These are phyloP conservation scores for Hansfordia pulvinata DNA, from an alignment of 2,329 filamentous ascomycete species.

Conservation along the genomic window DNA sequence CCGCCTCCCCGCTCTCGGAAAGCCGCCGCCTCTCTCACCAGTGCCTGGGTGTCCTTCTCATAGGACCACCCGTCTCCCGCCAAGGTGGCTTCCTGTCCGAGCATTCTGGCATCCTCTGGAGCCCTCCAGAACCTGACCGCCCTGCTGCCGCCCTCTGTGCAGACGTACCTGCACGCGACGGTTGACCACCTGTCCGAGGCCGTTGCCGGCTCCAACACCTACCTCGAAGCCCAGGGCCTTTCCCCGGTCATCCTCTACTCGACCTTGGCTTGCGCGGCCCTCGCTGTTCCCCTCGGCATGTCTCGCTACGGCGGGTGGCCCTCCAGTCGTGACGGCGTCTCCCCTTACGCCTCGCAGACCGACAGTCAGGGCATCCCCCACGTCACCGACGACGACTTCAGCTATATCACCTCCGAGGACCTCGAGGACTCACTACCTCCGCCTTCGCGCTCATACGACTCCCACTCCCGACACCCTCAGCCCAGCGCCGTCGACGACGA, in stretches of 20 bases:
- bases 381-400: conserved; percentile 65
- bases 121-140: conserved; percentile 46
- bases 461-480: conserved; percentile 17
- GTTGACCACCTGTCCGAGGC: conserved; percentile 32
- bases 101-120: conserved; percentile 47
- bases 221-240: conserved; percentile 37
- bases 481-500: conserved; percentile 45
- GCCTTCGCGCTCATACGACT: conserved; percentile 25
- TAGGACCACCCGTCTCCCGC: conserved; percentile 24
- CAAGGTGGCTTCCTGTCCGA: conserved; percentile 51
- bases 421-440: conserved; percentile 31
- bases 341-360: conserved; percentile 33
- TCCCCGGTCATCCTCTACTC: conserved; percentile 34
- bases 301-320: conserved; percentile 36
- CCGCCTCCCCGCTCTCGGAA: conserved; percentile 1
- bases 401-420: conserved; percentile 72
- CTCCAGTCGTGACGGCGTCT: conserved; percentile 27
- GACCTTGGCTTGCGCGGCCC: conserved; percentile 30
- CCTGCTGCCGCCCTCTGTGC: conserved; percentile 29
- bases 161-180: conserved; percentile 40
- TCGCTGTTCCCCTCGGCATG: conserved; percentile 39
- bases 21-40: conserved; percentile 7
- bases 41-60: conserved; percentile 21
- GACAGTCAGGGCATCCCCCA: conserved; percentile 35
- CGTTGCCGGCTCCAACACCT: conserved; percentile 34